Base-by-base conservation (phyloP, 148 eudicot genomes). In the Hydrangea macrophylla region DNA sequence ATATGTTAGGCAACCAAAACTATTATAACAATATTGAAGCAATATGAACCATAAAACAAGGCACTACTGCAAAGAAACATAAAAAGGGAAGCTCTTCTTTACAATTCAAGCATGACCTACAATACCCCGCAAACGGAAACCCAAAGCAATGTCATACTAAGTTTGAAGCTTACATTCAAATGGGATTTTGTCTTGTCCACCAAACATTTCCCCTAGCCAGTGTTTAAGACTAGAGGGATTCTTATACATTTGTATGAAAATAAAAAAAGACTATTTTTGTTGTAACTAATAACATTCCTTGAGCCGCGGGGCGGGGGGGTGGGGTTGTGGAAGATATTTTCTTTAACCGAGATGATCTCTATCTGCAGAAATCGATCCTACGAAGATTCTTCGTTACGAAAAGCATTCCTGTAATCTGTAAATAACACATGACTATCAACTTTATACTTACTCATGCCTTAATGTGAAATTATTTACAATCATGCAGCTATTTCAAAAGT, bases 401-500 rank as follows among this genome's bases (percentile, higher is more conserved):
- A 17, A 31, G 44, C 9, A 28, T 45, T 53, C 2, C 27, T 31
- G 9, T 32, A 53, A n/a, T 40, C 69, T 65, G 69, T 58, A 65
- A 39, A 51, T n/a, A 28, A 4, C 28, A 64, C 20, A 35, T 1
- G 18, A 64, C 18, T 0, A 64, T 45, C 50, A 63, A 63, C 50
- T 0, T 18, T 45, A 11, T 18, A 65, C 40, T 50, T 11, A 26
- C 56, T 48, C 20, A 31, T 2, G 30, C 13, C 32, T 31, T 28
- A 36, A 6, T 12, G 11, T 53, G 30, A 20, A 17, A 65, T 51
- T 7, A 51, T 1, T 22, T 2, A 22, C 20, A 32, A 32, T 32
- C 6, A 18, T 3, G 25, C 7, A 58, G 31, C 20, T 40, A 32
- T 50, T 32, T 31, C 17, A 28, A 25, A 28, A 62, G 53, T 22